A percentile compares a stretch with the other conserved stretches of the same genome.
phyloP scores from a whole-genome alignment of 148 eudicot species.

The Camellia sinensis region DNA sequence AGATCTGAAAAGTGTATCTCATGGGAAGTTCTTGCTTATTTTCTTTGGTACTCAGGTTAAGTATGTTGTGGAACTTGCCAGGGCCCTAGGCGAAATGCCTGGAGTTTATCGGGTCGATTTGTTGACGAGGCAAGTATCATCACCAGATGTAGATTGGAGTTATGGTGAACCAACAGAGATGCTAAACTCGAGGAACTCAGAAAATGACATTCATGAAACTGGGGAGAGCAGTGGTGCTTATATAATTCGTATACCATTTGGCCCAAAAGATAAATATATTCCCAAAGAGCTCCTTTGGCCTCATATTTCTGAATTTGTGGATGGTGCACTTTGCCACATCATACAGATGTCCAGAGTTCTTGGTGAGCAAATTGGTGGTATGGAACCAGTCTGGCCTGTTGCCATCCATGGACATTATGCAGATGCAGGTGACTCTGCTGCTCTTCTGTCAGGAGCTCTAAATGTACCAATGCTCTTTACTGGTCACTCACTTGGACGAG shows the following conservation, averaged over 20 bases:
- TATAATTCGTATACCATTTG: slow-evolving; percentile 85
- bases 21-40: slow-evolving; percentile 1
- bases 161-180: slow-evolving; percentile 76
- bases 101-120: slow-evolving; percentile 93
- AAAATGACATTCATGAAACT: slow-evolving; percentile 43
- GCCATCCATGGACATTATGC: slow-evolving; percentile 93
- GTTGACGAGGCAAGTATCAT: slow-evolving; percentile 80
- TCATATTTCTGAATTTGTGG: slow-evolving; percentile 82
- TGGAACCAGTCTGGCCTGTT: slow-evolving; percentile 82
- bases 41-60: slow-evolving; percentile 51
- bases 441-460: slow-evolving; percentile 58
- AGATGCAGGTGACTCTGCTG: slow-evolving; percentile 67
- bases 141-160: slow-evolving; percentile 44
- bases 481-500: slow-evolving; percentile 67
- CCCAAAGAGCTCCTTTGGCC: slow-evolving; percentile 89
- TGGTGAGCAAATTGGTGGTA: slow-evolving; percentile 80
- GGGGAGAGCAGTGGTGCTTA: slow-evolving; percentile 93
- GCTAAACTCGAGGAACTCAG: slow-evolving; percentile 51
- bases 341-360: slow-evolving; percentile 90
- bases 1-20: background rate
- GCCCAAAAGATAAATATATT: slow-evolving; percentile 77
- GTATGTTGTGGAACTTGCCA: slow-evolving; percentile 91
- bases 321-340: slow-evolving; percentile 80
- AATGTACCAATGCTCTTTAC: slow-evolving; percentile 64
- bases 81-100: slow-evolving; percentile 88